These are phyloP conservation scores for Aspergillus sp. DNA, from an alignment of 2,329 filamentous ascomycete genomes.

Conservation along the genomic window DNA sequence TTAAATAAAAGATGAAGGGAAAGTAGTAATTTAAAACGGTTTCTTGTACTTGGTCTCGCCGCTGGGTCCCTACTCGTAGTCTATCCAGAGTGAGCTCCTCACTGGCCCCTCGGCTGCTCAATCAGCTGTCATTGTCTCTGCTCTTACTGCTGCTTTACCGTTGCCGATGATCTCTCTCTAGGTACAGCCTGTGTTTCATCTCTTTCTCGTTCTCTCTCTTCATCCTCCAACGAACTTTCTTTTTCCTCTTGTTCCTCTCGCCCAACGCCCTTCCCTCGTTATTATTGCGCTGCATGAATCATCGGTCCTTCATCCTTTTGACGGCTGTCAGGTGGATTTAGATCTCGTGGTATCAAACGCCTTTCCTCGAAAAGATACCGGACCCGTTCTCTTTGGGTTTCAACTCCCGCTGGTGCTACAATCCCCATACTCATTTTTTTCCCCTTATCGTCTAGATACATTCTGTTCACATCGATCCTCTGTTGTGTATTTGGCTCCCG, in stretches of 20 bases:
- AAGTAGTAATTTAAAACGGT: slow-evolving; percentile 20
- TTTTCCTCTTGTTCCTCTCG: slow-evolving; percentile 16
- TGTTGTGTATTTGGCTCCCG: neutral
- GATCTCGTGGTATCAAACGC: slow-evolving; percentile 7
- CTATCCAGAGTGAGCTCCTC: slow-evolving; percentile 23
- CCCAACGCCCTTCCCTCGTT: slow-evolving; percentile 4
- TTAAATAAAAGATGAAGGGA: slow-evolving; percentile 9
- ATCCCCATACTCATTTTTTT: neutral
- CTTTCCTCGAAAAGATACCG: neutral
- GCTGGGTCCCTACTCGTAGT: slow-evolving; percentile 20
- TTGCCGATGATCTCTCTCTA: slow-evolving; percentile 29
- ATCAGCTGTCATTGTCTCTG: slow-evolving; percentile 28
- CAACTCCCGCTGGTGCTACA: neutral
- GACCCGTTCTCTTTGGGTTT: neutral
- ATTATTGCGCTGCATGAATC: neutral
- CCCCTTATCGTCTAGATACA: neutral
- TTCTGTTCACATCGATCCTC: neutral
- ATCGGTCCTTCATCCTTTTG: slow-evolving; percentile 6
- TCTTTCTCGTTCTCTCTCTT: slow-evolving; percentile 13
- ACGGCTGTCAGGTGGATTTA: slow-evolving; percentile 5
- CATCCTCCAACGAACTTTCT: slow-evolving; percentile 18
- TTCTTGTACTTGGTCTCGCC: slow-evolving; percentile 27
- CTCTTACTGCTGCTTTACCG: neutral
- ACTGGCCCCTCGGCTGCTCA: slow-evolving; percentile 26
- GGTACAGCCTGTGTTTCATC: slow-evolving; percentile 27